Percentiles rank a stretch among this genome's conserved stretches.
phyloP scores from a whole-genome alignment of 495 filamentous ascomycete species.

The Talaromyces nanjingensis region DNA sequence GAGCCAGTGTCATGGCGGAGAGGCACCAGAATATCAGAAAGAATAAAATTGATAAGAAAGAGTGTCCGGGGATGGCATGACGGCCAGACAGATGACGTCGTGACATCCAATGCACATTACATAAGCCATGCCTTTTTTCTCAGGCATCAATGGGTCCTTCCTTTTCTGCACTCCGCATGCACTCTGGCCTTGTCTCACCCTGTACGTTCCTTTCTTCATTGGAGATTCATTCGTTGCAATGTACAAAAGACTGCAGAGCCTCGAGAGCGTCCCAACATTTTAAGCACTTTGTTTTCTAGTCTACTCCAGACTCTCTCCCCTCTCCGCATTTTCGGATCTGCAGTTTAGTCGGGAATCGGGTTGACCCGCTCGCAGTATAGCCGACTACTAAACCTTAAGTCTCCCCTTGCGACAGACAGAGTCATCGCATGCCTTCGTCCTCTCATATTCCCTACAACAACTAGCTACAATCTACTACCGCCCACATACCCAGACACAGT shows the following conservation, averaged over 20 bases:
- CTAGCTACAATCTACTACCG: not conserved
- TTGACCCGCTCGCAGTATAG: not conserved
- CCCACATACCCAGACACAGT: not conserved
- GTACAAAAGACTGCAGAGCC: not conserved
- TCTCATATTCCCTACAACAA: not conserved
- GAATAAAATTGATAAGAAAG: not conserved
- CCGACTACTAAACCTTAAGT: not conserved
- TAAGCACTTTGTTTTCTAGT: not conserved
- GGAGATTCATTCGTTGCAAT: not conserved
- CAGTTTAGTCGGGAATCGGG: not conserved
- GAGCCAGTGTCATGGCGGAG: not conserved
- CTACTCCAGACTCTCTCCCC: not conserved
- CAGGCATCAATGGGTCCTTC: not conserved
- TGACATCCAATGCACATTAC: not conserved
- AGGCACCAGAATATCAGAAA: not conserved
- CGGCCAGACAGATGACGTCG: not conserved
- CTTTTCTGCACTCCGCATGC: not conserved
- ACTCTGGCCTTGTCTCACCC: not conserved
- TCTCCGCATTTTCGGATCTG: slow-evolving; percentile 1
- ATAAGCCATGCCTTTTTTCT: not conserved
- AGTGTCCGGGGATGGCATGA: not conserved
- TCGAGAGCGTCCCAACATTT: not conserved
- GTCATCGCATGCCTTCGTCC: not conserved
- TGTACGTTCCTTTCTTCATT: not conserved
- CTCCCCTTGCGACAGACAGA: not conserved